Base-by-base conservation (phyloP, 139 green algal genomes). In the Pycnococcus provasolii region DNA sequence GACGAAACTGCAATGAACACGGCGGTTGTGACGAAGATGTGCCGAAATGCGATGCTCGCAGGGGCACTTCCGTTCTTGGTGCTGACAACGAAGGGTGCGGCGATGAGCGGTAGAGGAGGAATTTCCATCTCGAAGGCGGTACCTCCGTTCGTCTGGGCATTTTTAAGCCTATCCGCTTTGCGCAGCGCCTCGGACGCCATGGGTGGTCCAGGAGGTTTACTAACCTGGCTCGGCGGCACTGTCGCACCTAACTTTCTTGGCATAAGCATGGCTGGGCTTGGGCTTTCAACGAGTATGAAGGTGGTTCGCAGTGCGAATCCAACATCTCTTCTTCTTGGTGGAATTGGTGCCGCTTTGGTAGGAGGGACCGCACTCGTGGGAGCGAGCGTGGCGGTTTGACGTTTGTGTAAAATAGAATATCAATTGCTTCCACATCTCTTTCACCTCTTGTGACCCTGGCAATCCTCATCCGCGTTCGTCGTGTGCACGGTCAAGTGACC, bases 1-100 rank as follows among this genome's bases (percentile, higher is more conserved):
- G 62, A 71, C 47, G 62, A 77, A 45, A 9, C 15, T 3, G 70
- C 64, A 5, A 52, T 72, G 15, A 66, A 77, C 50, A 39, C 50
- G 26, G 48, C 63, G 11, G 63, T 51, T 7, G 26, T 70, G 4
- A 70, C 63, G 2, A 70, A 70, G 48, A 50, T 70, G 4, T 53
- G 45, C 13, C 63, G 63, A 11, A 70, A 70, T 51, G n/a, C 47
- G 7, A 62, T 39, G 50, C 63, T 70, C 7, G 63, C 63, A 6
- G 45, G 37, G 26, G 63, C 39, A 2, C 13, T 70, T 9, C 63
- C 63, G 37, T 37, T 15, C 37, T 37, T 70, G 37, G 44, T 42
- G 26, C 11, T 45, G 15, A 62, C 8, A 13, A 13, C 11, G 7
- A n/a, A 8, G 8, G 37, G 57, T 8, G 37, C 15, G 8, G 11